Evolutionary conservation across 441 rosid species (phyloP).

Genomic region (Isatis lusitanica): DNA sequence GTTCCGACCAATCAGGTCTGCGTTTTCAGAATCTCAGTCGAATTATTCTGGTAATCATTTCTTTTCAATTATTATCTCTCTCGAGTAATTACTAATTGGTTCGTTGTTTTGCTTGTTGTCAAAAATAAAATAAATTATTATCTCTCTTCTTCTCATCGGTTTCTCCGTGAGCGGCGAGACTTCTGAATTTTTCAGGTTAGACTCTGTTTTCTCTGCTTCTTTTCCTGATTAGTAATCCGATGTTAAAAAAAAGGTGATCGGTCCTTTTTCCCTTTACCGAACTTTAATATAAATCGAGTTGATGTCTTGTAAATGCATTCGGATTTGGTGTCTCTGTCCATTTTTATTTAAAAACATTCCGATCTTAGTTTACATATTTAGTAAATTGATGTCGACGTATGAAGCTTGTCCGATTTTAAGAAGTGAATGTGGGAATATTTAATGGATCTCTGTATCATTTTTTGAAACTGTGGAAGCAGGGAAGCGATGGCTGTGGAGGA

Average conservation of each 20-base stretch:
- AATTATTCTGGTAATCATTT: background rate
- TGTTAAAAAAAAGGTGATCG: background rate
- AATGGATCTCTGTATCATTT: background rate
- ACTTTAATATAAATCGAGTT: background rate
- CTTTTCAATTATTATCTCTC: background rate
- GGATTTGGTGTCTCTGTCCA: background rate
- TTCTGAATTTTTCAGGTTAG: conserved; percentile 21
- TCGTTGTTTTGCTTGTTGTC: too few relatives aligned
- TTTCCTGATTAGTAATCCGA: background rate
- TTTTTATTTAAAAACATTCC: background rate
- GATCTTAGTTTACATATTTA: background rate
- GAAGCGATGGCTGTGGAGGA: conserved; percentile 21
- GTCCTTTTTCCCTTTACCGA: background rate
- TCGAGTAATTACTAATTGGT: too few relatives aligned
- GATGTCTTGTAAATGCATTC: conserved; percentile 10
- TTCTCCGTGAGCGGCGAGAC: conserved; percentile 29
- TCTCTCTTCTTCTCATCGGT: conserved; percentile 15
- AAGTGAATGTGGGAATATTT: background rate
- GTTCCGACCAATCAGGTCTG: conserved; percentile 15
- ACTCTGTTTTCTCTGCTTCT: conserved; percentile 11
- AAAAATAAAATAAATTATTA: background rate
- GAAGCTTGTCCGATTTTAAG: background rate
- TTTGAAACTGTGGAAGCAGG: background rate
- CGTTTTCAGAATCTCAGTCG: background rate
- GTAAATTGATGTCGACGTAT: background rate